phyloP scores from a whole-genome alignment of 345 rosid species.

The Lepidium didymum region DNA sequence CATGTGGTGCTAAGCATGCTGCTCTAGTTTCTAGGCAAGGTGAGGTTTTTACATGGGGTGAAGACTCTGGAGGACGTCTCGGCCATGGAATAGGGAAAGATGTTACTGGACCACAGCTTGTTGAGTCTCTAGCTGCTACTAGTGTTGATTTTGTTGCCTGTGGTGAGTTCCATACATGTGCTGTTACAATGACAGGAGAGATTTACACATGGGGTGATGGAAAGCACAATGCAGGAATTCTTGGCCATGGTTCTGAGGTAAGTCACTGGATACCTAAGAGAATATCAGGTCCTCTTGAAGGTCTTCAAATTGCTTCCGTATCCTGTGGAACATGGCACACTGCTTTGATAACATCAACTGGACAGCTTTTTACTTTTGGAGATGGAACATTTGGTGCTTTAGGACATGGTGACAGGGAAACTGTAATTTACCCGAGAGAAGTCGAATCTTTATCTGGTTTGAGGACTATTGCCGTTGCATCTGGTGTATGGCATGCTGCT shows the following conservation, averaged over 20 bases:
- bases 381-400: constrained; percentile 94
- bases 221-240: constrained; percentile 83
- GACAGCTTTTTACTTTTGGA: constrained; percentile 93
- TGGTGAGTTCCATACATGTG: constrained; percentile 95
- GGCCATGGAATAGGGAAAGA: constrained; percentile 87
- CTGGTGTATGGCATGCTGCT: constrained; percentile 99
- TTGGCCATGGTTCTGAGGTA: constrained; percentile 80
- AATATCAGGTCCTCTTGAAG: constrained; percentile 85
- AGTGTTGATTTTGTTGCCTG: constrained; percentile 80
- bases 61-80: constrained; percentile 91
- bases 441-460: constrained; percentile 83
- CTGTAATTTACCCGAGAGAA: constrained; percentile 66
- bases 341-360: constrained; percentile 72
- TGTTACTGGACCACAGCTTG: constrained; percentile 62
- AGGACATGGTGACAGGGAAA: constrained; percentile 83
- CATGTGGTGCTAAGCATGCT: constrained; percentile 89
- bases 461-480: constrained; percentile 75
- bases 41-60: constrained; percentile 95
- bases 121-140: constrained; percentile 65
- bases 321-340: constrained; percentile 99
- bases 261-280: constrained; percentile 99
- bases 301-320: constrained; percentile 80
- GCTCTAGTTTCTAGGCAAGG: constrained; percentile 90
- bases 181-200: constrained; percentile 88
- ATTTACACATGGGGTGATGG: constrained; percentile 99